A percentile compares a stretch with the other conserved stretches of the same genome.
phyloP scores from a whole-genome alignment of 2,329 filamentous ascomycete genomes.

The Metarhizium humberi region DNA sequence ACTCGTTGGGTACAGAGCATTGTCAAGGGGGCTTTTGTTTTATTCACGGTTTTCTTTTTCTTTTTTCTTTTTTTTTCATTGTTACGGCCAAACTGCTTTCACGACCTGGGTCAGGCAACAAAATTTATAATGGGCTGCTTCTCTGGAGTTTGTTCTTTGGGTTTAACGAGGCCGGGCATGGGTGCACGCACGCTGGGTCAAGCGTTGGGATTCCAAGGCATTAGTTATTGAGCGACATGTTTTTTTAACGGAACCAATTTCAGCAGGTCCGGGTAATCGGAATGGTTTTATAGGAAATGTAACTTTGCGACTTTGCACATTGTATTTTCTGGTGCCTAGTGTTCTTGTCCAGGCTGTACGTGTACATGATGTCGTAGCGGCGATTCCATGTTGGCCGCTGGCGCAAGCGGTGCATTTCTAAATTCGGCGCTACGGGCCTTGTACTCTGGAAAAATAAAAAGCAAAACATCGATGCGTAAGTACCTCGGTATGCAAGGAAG shows the following conservation, averaged over 20 bases:
- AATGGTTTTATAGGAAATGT: neutral
- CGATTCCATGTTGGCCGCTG: too few species aligned
- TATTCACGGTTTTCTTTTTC: neutral
- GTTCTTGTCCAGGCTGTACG: too few species aligned
- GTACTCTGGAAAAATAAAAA: neutral
- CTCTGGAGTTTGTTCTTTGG: neutral
- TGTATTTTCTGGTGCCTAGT: too few species aligned
- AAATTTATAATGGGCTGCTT: neutral
- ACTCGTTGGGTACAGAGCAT: neutral
- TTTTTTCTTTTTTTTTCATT: neutral
- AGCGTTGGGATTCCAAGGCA: neutral
- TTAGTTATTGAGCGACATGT: neutral
- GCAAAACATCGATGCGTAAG: neutral
- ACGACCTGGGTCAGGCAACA: conserved; percentile 12
- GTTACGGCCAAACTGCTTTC: conserved; percentile 8
- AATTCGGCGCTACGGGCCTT: too few species aligned
- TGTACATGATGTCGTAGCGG: too few species aligned
- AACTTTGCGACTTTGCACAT: too few species aligned
- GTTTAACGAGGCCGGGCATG: neutral
- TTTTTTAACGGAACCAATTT: neutral
- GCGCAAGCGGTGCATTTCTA: too few species aligned
- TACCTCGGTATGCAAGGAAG: neutral
- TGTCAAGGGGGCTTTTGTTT: neutral
- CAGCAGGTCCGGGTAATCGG: neutral
- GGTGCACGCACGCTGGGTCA: neutral